A percentile compares a stretch with the other conserved stretches of the same genome.
Evolutionary conservation across 192 early-diverging fungal genomes (phyloP).

Genomic region (Podila minutissima): DNA sequence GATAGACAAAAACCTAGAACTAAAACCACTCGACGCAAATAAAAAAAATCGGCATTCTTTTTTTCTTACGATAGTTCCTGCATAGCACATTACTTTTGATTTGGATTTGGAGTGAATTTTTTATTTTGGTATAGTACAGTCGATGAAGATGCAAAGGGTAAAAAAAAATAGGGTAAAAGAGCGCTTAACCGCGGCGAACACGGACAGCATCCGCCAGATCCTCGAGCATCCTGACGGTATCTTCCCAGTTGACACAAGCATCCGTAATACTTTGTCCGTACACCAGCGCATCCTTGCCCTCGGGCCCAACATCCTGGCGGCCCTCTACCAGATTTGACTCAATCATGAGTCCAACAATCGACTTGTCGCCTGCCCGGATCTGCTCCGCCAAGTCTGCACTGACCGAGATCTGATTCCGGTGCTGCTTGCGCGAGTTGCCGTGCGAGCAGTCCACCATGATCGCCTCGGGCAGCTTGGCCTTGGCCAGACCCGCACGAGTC

Average conservation of each 20-base stretch:
- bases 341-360: constrained; percentile 92
- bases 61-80: too few species aligned
- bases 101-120: too few species aligned
- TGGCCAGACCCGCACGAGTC: constrained; percentile 66
- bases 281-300: constrained; percentile 71
- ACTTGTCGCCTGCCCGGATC: constrained; percentile 72
- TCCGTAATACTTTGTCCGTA: constrained; percentile 96
- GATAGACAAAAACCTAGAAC: too few species aligned
- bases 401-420: constrained; percentile 87
- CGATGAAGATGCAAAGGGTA: neutral
- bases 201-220: constrained; percentile 83
- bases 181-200: constrained; percentile 58
- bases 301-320: constrained; percentile 83
- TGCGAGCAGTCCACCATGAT: constrained; percentile 98
- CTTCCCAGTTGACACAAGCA: constrained; percentile 90
- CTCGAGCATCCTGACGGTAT: constrained; percentile 80
- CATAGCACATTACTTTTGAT: too few species aligned
- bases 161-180: neutral
- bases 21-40: too few species aligned
- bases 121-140: too few species aligned
- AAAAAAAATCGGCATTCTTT: too few species aligned
- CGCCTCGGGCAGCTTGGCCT: constrained; percentile 68
- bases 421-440: constrained; percentile 91
- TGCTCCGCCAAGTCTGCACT: constrained; percentile 74
- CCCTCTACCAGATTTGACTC: constrained; percentile 92